Base-by-base conservation (phyloP, 352 stramenopile genomes). In the Blastocystis sp. region DNA sequence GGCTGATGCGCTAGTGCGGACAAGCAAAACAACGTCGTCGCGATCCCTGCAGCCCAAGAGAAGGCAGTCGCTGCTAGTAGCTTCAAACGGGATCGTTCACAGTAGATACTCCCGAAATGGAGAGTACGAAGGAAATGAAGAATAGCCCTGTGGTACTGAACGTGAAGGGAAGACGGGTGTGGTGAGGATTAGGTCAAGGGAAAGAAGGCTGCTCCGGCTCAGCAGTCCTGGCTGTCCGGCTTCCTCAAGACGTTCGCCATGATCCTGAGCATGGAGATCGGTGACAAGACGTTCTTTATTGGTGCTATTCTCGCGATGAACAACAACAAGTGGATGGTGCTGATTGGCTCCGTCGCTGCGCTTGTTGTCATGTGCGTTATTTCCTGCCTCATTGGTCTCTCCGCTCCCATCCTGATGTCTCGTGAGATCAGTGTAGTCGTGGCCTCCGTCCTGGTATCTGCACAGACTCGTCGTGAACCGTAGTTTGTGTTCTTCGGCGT, bases 281-380 rank as follows among this genome's bases (percentile, higher is more conserved):
- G 96, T 70, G 96, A 99, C 92, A 99, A 99, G 90, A 99, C 96
- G n/a, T 99, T 98, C 89, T 99, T 99, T 91, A 98, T 99, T 89
- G 96, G 95, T 0, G 96, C 94, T 60, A 96, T 99, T 89, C 89
- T 99, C 69, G 97, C 96, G 40, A 97, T 97, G 91, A 98, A 98
- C 90, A 94, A 96, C 70, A 95, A 96, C 81, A 92, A 94, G 65
- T 91, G 98, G 28, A 93, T 98, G 63, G 96, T 97, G 19, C 98
- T 98, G 84, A 92, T 96, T 0, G 96, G 96, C 60, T 95, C 94
- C 14, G 95, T 98, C 76, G 93, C 92, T 24, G 96, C 97, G 42
- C 92, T 99, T 54, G 94, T 96, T 40, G 94, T 98, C 24, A 99
- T 98, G 96, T 98, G 96, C 43, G 92, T 98, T 45, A 92, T 99